These are phyloP conservation scores for Fusarium udum DNA, from an alignment of 2,329 filamentous ascomycete genomes.

Conservation along the genomic window DNA sequence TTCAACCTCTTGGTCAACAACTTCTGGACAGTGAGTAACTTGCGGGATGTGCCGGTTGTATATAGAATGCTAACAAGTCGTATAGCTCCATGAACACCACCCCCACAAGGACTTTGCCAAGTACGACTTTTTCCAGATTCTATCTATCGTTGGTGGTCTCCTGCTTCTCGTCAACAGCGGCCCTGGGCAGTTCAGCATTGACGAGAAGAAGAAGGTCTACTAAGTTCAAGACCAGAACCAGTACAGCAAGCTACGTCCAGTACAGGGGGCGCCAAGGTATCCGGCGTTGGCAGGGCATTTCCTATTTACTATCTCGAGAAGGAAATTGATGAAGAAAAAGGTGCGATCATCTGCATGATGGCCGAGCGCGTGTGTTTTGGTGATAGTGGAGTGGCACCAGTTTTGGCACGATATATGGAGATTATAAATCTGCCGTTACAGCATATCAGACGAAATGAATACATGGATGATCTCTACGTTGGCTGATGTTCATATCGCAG, in stretches of 20 bases:
- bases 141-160: constrained; percentile 97
- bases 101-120: constrained; percentile 99
- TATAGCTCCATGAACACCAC: constrained; percentile 92
- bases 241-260: constrained; percentile 10
- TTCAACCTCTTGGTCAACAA: constrained; percentile 99
- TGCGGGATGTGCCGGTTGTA: neutral
- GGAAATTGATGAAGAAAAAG: constrained; percentile 26
- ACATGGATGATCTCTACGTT: constrained; percentile 27
- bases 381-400: constrained; percentile 14
- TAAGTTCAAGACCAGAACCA: constrained; percentile 53
- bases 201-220: constrained; percentile 99
- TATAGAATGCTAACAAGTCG: constrained; percentile 4
- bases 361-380: constrained; percentile 8
- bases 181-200: constrained; percentile 95
- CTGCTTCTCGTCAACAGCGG: constrained; percentile 98
- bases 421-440: constrained; percentile 29
- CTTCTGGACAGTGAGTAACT: constrained; percentile 91
- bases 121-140: constrained; percentile 99
- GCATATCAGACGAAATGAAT: constrained; percentile 34
- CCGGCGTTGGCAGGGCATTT: constrained; percentile 37
- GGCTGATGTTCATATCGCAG: neutral
- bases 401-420: constrained; percentile 20
- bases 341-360: constrained; percentile 6
- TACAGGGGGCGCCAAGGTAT: constrained; percentile 27
- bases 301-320: constrained; percentile 33